Percentiles rank a stretch among this genome's conserved stretches.
Conservation (phyloP, 179 eudicot species). For the Sideroxylon spinosum region DNA sequence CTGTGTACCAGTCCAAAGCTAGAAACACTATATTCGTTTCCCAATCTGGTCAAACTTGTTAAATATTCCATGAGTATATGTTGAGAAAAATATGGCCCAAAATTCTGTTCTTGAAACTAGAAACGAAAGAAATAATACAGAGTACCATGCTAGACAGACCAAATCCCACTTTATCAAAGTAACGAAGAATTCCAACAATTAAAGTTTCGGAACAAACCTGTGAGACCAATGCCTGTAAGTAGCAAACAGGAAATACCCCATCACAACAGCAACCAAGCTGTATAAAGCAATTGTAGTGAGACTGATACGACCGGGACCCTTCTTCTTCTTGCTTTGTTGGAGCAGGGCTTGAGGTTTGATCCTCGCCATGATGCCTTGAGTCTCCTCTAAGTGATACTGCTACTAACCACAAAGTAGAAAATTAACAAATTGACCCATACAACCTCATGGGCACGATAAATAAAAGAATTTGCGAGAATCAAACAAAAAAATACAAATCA, state of each 20-base stretch:
- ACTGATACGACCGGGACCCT: conserved; percentile 71
- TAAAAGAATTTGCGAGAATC: not conserved
- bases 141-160: not conserved
- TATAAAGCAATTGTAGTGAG: conserved; percentile 48
- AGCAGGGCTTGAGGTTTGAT: conserved; percentile 95
- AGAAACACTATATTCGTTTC: too few species aligned
- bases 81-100: not conserved
- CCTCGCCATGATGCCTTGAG: conserved; percentile 53
- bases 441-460: not conserved
- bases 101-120: not conserved
- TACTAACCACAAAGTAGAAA: not conserved
- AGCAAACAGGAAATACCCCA: conserved; percentile 61
- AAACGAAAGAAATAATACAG: not conserved
- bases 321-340: conserved; percentile 97
- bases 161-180: conserved; percentile 1
- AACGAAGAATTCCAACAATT: not conserved
- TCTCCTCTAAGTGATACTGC: conserved; percentile 9
- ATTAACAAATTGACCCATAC: not conserved
- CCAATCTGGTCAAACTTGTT: not conserved
- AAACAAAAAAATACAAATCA: not conserved
- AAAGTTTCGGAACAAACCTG: conserved; percentile 40
- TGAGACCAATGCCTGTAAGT: conserved; percentile 68
- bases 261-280: conserved; percentile 45
- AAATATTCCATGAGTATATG: not conserved
- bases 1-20: too few species aligned